These are phyloP conservation scores for Raddia guianensis DNA, from an alignment of 176 grass and related monocot species.

Conservation along the genomic window DNA sequence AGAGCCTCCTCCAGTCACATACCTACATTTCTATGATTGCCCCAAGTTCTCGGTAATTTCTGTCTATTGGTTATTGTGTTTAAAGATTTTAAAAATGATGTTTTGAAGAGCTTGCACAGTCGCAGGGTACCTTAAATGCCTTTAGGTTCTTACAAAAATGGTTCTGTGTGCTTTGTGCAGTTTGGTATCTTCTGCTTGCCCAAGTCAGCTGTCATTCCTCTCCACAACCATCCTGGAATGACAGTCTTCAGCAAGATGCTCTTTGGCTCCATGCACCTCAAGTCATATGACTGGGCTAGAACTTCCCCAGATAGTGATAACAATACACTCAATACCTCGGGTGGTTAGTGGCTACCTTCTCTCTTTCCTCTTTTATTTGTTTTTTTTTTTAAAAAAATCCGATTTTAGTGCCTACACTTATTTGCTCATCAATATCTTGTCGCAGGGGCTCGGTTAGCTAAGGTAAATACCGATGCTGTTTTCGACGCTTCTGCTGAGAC, in stretches of 20 bases:
- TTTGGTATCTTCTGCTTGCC: conserved; percentile 92
- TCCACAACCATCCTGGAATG: conserved; percentile 95
- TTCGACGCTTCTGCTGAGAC: conserved; percentile 54
- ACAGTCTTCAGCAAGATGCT: conserved; percentile 95
- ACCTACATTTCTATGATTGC: conserved; percentile 72
- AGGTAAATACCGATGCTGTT: conserved; percentile 65
- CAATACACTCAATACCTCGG: conserved; percentile 14
- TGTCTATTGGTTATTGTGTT: background rate
- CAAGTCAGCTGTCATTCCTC: conserved; percentile 67
- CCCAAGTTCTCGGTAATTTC: conserved; percentile 72
- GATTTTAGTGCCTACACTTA: background rate
- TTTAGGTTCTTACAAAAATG: conserved; percentile 3
- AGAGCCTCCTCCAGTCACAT: conserved; percentile 53
- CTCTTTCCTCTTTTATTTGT: background rate
- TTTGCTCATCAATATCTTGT: background rate
- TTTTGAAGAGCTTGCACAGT: background rate
- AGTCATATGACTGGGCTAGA: conserved; percentile 82
- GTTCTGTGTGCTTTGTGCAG: conserved; percentile 45
- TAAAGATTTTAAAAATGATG: background rate
- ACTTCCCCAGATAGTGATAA: background rate
- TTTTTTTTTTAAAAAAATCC: background rate
- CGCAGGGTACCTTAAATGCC: background rate
- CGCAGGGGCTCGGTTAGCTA: conserved; percentile 65
- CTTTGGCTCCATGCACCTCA: conserved; percentile 90
- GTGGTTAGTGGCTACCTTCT: conserved; percentile 11